These are phyloP conservation scores for Phytopythium oedochilum DNA, from an alignment of 352 stramenopile genomes.

Conservation along the genomic window DNA sequence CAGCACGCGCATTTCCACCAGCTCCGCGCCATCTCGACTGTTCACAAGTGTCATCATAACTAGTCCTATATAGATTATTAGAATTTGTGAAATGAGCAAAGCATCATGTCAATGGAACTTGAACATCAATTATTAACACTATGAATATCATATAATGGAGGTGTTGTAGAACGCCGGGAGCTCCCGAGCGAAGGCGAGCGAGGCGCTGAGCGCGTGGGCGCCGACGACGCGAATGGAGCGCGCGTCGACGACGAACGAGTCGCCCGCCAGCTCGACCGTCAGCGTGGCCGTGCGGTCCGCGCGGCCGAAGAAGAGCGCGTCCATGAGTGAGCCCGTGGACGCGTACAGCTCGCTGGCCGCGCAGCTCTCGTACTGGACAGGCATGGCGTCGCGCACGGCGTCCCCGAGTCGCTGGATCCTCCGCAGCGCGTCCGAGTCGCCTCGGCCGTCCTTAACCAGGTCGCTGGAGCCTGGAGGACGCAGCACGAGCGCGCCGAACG, in stretches of 20 bases:
- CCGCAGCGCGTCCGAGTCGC: not conserved
- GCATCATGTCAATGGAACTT: too few species aligned
- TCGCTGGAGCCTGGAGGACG: slow-evolving; percentile 13
- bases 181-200: slow-evolving; percentile 18
- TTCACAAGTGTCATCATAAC: too few species aligned
- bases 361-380: slow-evolving; percentile 13
- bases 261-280: slow-evolving; percentile 21
- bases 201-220: slow-evolving; percentile 15
- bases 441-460: not conserved
- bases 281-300: slow-evolving; percentile 13
- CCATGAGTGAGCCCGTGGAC: slow-evolving; percentile 16
- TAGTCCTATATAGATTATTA: too few species aligned
- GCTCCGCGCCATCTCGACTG: not conserved
- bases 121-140: not conserved
- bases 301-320: slow-evolving; percentile 18
- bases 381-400: slow-evolving; percentile 12
- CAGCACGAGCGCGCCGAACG: slow-evolving; percentile 16
- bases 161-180: slow-evolving; percentile 12
- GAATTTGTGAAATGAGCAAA: too few species aligned
- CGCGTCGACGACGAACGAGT: slow-evolving; percentile 16
- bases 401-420: slow-evolving; percentile 10
- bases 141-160: not conserved
- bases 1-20: not conserved
- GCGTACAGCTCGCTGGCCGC: slow-evolving; percentile 18
- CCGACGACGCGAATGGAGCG: slow-evolving; percentile 13